A percentile compares a stretch with the other conserved stretches of the same genome.
Evolutionary conservation across 805 yeast species (phyloP).

Genomic region (Ogataea philodendri): DNA sequence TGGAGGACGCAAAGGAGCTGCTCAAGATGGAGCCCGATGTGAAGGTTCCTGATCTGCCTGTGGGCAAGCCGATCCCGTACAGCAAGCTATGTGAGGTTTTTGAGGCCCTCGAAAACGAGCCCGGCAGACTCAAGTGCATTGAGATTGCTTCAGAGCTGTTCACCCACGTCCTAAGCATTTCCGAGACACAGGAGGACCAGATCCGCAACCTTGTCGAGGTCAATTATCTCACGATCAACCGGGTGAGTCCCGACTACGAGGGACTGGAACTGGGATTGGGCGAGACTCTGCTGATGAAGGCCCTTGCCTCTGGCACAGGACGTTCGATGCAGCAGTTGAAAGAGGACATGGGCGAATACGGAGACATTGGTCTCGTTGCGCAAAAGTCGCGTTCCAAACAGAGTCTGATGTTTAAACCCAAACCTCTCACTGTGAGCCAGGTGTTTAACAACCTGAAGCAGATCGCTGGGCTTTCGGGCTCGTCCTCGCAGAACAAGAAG

Average conservation of each 20-base stretch:
- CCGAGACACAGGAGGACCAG: conserved; percentile 35
- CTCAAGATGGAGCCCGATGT: conserved; percentile 10
- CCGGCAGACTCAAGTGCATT: conserved; percentile 81
- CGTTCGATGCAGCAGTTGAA: conserved; percentile 68
- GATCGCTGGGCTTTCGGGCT: conserved; percentile 78
- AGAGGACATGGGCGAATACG: conserved; percentile 70
- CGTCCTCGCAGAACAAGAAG: conserved; percentile 76
- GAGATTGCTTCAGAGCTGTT: conserved; percentile 74
- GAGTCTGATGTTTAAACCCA: conserved; percentile 90
- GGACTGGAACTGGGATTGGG: conserved; percentile 94
- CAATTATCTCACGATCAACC: conserved; percentile 81
- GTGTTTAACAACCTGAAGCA: conserved; percentile 74
- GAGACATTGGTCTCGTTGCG: conserved; percentile 92
- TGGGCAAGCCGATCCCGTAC: conserved; percentile 34
- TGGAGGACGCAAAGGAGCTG: conserved; percentile 27
- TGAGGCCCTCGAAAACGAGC: conserved; percentile 72
- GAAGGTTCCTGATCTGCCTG: background rate
- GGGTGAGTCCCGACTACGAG: conserved; percentile 94
- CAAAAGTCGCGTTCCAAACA: conserved; percentile 79
- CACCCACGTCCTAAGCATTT: conserved; percentile 54
- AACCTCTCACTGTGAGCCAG: conserved; percentile 64
- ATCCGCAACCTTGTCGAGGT: conserved; percentile 55
- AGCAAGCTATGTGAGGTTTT: conserved; percentile 59
- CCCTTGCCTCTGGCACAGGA: conserved; percentile 89
- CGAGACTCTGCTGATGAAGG: conserved; percentile 82